phyloP scores from a whole-genome alignment of 352 stramenopile genomes.

The Elongisporangium senticosum region DNA sequence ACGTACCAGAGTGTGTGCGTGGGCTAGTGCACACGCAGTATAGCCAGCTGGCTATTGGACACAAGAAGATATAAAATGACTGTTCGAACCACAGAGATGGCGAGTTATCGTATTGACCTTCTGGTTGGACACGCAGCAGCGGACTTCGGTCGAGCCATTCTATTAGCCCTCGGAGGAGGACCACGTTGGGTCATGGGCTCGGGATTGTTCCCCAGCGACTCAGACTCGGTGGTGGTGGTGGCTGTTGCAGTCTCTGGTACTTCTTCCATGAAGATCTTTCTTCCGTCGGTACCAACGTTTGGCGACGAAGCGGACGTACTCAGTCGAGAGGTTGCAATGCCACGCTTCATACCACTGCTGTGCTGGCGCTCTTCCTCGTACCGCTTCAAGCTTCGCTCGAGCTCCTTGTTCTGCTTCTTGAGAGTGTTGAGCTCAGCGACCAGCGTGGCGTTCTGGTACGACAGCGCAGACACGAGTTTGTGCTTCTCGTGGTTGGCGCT shows the following conservation, averaged over 20 bases:
- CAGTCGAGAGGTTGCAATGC: not conserved
- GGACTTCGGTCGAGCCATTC: not conserved
- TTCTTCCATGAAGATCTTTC: not conserved
- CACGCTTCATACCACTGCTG: not conserved
- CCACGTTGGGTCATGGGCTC: not conserved
- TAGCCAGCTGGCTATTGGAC: not conserved
- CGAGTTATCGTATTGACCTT: not conserved
- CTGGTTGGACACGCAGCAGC: not conserved
- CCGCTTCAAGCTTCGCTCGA: constrained; percentile 36
- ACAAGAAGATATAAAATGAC: constrained; percentile 3
- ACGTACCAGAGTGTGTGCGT: constrained; percentile 93
- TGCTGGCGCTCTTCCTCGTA: constrained; percentile 7
- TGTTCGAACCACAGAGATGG: not conserved
- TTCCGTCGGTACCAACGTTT: not conserved
- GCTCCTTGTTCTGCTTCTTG: constrained; percentile 57
- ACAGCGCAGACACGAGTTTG: constrained; percentile 64
- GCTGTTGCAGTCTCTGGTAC: not conserved
- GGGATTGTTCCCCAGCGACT: not conserved
- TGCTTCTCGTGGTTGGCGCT: constrained; percentile 53
- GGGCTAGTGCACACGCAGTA: constrained; percentile 28
- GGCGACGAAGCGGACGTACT: not conserved
- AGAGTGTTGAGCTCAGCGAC: constrained; percentile 59
- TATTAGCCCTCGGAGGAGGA: not conserved
- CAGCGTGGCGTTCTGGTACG: constrained; percentile 61
- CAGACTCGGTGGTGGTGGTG: not conserved